These are phyloP conservation scores for Phytophthora cryptogea DNA, from an alignment of 352 stramenopile genomes.

Conservation along the genomic window DNA sequence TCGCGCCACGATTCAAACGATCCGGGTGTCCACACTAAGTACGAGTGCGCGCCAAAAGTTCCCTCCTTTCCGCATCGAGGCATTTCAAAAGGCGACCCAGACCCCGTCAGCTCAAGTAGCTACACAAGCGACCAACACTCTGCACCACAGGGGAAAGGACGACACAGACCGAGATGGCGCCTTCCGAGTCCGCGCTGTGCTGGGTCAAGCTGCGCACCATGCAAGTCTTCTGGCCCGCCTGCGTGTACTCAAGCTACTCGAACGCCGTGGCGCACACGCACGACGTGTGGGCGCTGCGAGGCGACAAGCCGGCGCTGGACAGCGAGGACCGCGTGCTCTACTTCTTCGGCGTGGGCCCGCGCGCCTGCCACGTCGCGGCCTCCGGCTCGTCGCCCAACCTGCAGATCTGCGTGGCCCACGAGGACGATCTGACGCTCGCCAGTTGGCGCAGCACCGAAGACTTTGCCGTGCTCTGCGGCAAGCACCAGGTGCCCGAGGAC, in stretches of 20 bases:
- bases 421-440: conserved; percentile 42
- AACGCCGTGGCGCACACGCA: conserved; percentile 46
- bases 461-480: conserved; percentile 47
- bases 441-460: conserved; percentile 29
- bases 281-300: conserved; percentile 48
- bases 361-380: conserved; percentile 33
- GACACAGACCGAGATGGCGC: conserved; percentile 2
- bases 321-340: conserved; percentile 75
- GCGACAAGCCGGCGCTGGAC: conserved; percentile 59
- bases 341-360: conserved; percentile 75
- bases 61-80: conserved; percentile 8
- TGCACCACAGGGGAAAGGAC: neutral
- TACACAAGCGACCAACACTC: conserved; percentile 1
- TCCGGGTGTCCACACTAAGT: conserved; percentile 4
- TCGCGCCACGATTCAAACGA: conserved; percentile 7
- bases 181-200: conserved; percentile 17
- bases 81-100: conserved; percentile 5
- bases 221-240: conserved; percentile 74
- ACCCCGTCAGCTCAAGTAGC: neutral
- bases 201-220: conserved; percentile 65
- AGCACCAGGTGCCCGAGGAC: conserved; percentile 40
- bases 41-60: conserved; percentile 27
- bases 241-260: conserved; percentile 67
- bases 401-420: conserved; percentile 49
- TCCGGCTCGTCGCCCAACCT: conserved; percentile 47